phyloP scores from a whole-genome alignment of 2,329 filamentous ascomycete genomes.

The Penicillium capsulatum region DNA sequence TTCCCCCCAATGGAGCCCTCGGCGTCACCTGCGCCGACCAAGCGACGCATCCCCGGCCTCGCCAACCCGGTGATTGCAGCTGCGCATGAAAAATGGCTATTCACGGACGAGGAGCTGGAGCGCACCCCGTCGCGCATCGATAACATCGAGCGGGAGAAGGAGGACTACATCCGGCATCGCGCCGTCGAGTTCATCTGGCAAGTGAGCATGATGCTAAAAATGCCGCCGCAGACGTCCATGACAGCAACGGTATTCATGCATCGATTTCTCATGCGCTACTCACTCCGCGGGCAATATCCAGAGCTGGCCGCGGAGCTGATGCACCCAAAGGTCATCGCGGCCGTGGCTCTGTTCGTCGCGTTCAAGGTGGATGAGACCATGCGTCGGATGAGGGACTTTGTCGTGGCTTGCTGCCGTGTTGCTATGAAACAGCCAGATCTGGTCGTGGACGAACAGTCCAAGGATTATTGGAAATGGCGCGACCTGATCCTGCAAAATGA shows the following conservation, averaged over 20 bases:
- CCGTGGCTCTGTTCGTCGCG: slow-evolving; percentile 85
- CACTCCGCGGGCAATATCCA: slow-evolving; percentile 69
- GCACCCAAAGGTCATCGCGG: slow-evolving; percentile 91
- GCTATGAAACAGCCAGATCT: slow-evolving; percentile 91
- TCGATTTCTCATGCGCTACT: slow-evolving; percentile 84
- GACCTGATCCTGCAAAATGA: slow-evolving; percentile 91
- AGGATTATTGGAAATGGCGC: slow-evolving; percentile 97
- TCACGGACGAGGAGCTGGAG: slow-evolving; percentile 74
- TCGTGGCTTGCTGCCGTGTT: slow-evolving; percentile 88
- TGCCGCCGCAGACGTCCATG: slow-evolving; percentile 61
- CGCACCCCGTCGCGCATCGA: slow-evolving; percentile 81
- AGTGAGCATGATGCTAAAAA: slow-evolving; percentile 58
- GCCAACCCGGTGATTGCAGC: slow-evolving; percentile 50
- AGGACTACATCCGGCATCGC: slow-evolving; percentile 77
- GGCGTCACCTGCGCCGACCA: slow-evolving; percentile 20
- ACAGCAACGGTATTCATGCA: slow-evolving; percentile 95
- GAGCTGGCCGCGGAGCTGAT: slow-evolving; percentile 57
- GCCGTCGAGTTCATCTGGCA: slow-evolving; percentile 96
- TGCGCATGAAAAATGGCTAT: slow-evolving; percentile 76
- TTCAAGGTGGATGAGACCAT: slow-evolving; percentile 98
- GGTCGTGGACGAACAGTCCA: slow-evolving; percentile 91
- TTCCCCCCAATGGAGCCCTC: slow-evolving; percentile 28
- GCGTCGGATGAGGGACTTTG: slow-evolving; percentile 89
- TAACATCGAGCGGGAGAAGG: slow-evolving; percentile 71
- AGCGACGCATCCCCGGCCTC: slow-evolving; percentile 33